Evolutionary conservation across 2,329 filamentous ascomycete species (phyloP).

Genomic region (Colletotrichum filicis): DNA sequence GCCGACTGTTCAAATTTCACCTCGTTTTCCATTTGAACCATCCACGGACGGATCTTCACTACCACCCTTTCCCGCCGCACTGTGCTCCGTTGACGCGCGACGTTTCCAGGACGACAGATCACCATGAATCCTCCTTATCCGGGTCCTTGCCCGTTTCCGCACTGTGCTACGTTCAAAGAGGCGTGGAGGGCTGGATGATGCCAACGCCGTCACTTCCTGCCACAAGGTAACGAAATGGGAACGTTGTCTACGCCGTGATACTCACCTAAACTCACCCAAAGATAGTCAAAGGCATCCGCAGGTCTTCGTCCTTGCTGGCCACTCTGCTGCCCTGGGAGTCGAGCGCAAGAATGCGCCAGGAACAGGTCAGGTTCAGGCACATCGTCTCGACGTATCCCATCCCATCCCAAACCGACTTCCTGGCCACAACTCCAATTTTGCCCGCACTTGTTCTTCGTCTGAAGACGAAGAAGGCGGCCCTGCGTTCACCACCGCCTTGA

Average conservation of each 20-base stretch:
- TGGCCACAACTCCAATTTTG: not conserved
- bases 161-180: slow-evolving; percentile 1
- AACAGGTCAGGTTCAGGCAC: not conserved
- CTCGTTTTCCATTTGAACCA: not conserved
- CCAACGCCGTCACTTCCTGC: not conserved
- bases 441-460: not conserved
- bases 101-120: no score
- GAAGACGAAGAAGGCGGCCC: not conserved
- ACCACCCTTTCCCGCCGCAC: no score
- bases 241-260: not conserved
- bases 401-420: not conserved
- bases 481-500: not conserved
- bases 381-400: not conserved
- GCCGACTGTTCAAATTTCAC: not conserved
- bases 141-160: not conserved
- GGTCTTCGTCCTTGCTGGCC: not conserved
- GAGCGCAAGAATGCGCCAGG: not conserved
- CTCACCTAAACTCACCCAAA: not conserved
- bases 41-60: no score
- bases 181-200: not conserved
- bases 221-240: not conserved
- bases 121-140: no score
- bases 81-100: no score
- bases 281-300: not conserved
- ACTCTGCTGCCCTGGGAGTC: not conserved